A percentile compares a stretch with the other conserved stretches of the same genome.
These are phyloP conservation scores for Clitoria ternatea DNA, from an alignment of 306 rosid genomes.

Conservation along the genomic window DNA sequence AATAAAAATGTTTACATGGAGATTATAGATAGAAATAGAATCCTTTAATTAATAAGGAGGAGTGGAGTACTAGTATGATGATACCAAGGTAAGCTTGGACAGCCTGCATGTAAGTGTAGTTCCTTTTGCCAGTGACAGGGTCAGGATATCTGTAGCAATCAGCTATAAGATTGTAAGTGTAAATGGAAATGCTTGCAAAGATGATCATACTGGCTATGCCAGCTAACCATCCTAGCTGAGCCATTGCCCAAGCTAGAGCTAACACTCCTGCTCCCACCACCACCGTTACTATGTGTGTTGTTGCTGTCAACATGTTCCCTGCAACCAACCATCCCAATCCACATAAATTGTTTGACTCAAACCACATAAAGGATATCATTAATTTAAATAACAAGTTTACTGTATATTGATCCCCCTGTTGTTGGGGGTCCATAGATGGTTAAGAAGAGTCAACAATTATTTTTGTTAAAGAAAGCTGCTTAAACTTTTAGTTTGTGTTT, in stretches of 20 bases:
- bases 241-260: constrained; percentile 38
- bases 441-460: too few relatives aligned
- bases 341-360: neutral
- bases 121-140: constrained; percentile 27
- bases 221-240: constrained; percentile 44
- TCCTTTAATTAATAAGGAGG: neutral
- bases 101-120: constrained; percentile 52
- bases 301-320: constrained; percentile 35
- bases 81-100: constrained; percentile 26
- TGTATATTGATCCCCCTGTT: too few relatives aligned
- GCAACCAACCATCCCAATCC: neutral
- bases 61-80: neutral
- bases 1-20: too few relatives aligned
- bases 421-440: too few relatives aligned
- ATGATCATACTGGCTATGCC: constrained; percentile 19
- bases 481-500: too few relatives aligned
- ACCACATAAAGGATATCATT: too few relatives aligned
- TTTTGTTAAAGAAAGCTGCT: too few relatives aligned
- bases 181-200: constrained; percentile 33
- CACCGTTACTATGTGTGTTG: constrained; percentile 36
- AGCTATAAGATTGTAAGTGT: constrained; percentile 34
- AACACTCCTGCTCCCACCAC: constrained; percentile 46
- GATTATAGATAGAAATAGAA: too few relatives aligned
- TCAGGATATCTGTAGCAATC: constrained; percentile 45
- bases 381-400: too few relatives aligned